Evolutionary conservation across 1,284 basidiomycete species (phyloP).

Genomic region (Sphaerobolus stellatus): DNA sequence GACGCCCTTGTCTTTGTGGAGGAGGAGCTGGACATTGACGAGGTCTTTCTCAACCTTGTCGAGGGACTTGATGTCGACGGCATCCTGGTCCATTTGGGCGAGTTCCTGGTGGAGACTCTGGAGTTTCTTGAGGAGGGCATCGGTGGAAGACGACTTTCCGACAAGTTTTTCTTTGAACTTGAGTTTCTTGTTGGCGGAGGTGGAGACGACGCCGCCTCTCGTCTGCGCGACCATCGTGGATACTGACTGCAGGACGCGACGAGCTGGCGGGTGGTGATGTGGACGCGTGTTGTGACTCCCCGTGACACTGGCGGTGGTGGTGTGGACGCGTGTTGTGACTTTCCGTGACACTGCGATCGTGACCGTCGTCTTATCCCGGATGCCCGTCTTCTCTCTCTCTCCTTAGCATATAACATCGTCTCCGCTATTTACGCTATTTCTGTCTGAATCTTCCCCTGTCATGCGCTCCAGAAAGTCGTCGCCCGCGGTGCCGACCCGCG

Average conservation of each 20-base stretch:
- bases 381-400: no score
- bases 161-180: constrained; percentile 77
- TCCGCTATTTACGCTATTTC: no score
- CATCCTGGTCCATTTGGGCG: constrained; percentile 84
- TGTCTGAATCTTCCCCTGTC: no score
- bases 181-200: constrained; percentile 54
- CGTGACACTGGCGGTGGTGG: not conserved
- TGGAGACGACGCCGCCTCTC: constrained; percentile 49
- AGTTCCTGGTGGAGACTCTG: constrained; percentile 82
- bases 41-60: constrained; percentile 74
- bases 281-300: not conserved
- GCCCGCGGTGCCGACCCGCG: no score
- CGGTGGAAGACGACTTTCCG: constrained; percentile 67
- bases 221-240: constrained; percentile 68
- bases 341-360: no score
- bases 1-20: constrained; percentile 93
- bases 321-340: not conserved
- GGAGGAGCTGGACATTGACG: constrained; percentile 74
- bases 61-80: constrained; percentile 74
- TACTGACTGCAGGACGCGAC: no score
- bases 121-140: constrained; percentile 81
- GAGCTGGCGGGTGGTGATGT: not conserved
- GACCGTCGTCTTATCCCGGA: no score
- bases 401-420: no score
- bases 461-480: no score